Evolutionary conservation across 2,329 filamentous ascomycete genomes (phyloP).

Genomic region (Tolypocladium inflatum): DNA sequence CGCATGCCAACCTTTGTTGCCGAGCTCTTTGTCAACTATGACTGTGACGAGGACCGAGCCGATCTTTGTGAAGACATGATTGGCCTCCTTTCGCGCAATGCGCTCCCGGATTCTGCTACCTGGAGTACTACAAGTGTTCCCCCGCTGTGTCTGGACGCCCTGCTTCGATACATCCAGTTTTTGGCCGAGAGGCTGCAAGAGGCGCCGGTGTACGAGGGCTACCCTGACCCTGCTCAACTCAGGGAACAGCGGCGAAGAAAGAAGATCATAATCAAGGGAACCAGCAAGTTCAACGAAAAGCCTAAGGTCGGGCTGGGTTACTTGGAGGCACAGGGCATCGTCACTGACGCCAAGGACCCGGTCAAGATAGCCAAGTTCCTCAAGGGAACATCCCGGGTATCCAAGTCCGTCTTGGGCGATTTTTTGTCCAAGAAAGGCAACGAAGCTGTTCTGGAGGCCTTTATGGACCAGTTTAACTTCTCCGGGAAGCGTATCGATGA

Average conservation of each 20-base stretch:
- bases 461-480: constrained; percentile 85
- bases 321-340: constrained; percentile 76
- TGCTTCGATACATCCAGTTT: constrained; percentile 85
- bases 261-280: constrained; percentile 78
- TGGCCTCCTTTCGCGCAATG: constrained; percentile 83
- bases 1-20: constrained; percentile 91
- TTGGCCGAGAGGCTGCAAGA: constrained; percentile 80
- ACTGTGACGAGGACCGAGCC: constrained; percentile 83
- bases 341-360: constrained; percentile 64
- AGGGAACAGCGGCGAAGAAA: constrained; percentile 70
- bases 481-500: constrained; percentile 79
- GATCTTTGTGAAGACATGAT: constrained; percentile 96
- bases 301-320: constrained; percentile 84
- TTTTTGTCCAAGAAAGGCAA: constrained; percentile 88
- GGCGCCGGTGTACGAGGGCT: constrained; percentile 50
- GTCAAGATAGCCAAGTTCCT: constrained; percentile 77
- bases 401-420: constrained; percentile 85
- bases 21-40: constrained; percentile 95
- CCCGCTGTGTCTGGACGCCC: constrained; percentile 83
- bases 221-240: constrained; percentile 55
- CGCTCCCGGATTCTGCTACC: constrained; percentile 91
- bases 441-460: constrained; percentile 73
- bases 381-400: constrained; percentile 76
- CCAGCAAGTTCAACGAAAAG: constrained; percentile 89
- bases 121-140: constrained; percentile 99